Conservation (phyloP, 2,329 filamentous ascomycete genomes). For the Drechslera avenae region DNA sequence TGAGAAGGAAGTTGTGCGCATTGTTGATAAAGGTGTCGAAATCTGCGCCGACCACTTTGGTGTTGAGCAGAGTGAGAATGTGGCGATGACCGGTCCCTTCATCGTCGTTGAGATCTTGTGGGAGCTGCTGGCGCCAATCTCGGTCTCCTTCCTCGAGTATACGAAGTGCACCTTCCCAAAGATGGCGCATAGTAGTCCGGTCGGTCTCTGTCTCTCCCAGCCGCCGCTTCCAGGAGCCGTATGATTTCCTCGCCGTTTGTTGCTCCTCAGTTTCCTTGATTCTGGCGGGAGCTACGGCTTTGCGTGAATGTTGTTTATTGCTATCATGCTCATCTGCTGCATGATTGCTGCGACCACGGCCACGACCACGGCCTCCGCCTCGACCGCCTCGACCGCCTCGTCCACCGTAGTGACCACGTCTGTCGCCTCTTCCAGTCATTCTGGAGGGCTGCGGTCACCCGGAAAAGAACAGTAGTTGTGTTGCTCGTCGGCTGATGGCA, state of each 20-base stretch:
- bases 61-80: conserved; percentile 31
- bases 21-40: conserved; percentile 12
- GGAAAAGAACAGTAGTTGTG: too few relatives aligned
- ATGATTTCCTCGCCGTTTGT: conserved; percentile 26
- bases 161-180: conserved; percentile 37
- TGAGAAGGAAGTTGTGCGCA: conserved; percentile 25
- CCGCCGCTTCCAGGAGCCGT: conserved; percentile 36
- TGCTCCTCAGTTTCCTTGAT: conserved; percentile 29
- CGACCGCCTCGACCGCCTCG: too few relatives aligned
- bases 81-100: conserved; percentile 35
- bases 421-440: neutral
- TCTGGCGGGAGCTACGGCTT: conserved; percentile 1
- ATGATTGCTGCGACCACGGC: neutral
- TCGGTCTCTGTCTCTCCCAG: conserved; percentile 29
- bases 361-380: neutral
- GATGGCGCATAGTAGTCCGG: conserved; percentile 18
- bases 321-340: neutral
- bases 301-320: neutral
- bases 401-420: neutral
- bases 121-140: conserved; percentile 41
- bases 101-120: conserved; percentile 39
- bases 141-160: conserved; percentile 37
- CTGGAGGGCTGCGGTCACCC: neutral
- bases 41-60: conserved; percentile 1
- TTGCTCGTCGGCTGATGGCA: too few relatives aligned